phyloP scores from a whole-genome alignment of 208 protist species.

The Balamuthia mandrillaris region DNA sequence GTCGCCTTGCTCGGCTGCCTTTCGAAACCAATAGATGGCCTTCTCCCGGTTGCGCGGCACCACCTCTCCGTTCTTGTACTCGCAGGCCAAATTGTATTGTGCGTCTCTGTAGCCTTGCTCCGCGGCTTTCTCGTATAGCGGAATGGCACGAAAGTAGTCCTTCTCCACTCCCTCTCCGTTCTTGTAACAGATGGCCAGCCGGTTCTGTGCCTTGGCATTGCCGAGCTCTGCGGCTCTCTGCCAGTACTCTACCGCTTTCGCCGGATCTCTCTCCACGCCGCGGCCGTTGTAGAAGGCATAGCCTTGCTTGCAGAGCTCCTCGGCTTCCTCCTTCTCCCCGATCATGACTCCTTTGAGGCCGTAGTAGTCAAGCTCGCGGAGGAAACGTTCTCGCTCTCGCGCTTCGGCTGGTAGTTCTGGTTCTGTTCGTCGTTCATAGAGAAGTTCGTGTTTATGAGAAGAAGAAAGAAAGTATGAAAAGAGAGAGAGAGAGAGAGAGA shows the following conservation, averaged over 20 bases:
- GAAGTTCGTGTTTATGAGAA: too few species aligned
- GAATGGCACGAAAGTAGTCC: conserved; percentile 29
- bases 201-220: conserved; percentile 1
- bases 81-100: conserved; percentile 36
- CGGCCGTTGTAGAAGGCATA: conserved; percentile 39
- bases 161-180: conserved; percentile 40
- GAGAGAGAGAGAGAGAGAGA: too few species aligned
- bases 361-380: conserved; percentile 36
- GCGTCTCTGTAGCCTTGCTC: conserved; percentile 19
- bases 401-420: conserved; percentile 6
- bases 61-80: conserved; percentile 39
- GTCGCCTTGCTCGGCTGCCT: conserved; percentile 21
- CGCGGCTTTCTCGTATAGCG: conserved; percentile 27
- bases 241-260: conserved; percentile 23
- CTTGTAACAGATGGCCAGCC: conserved; percentile 42
- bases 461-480: too few species aligned
- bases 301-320: conserved; percentile 23
- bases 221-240: conserved; percentile 26
- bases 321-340: conserved; percentile 28
- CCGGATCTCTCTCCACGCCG: neutral
- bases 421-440: too few species aligned
- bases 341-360: conserved; percentile 38
- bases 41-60: neutral
- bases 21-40: conserved; percentile 30
- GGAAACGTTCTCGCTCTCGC: neutral